Percentiles rank a stretch among this genome's conserved stretches.
These are phyloP conservation scores for Babesia ovata DNA, from an alignment of 169 alveolate species.

Conservation along the genomic window DNA sequence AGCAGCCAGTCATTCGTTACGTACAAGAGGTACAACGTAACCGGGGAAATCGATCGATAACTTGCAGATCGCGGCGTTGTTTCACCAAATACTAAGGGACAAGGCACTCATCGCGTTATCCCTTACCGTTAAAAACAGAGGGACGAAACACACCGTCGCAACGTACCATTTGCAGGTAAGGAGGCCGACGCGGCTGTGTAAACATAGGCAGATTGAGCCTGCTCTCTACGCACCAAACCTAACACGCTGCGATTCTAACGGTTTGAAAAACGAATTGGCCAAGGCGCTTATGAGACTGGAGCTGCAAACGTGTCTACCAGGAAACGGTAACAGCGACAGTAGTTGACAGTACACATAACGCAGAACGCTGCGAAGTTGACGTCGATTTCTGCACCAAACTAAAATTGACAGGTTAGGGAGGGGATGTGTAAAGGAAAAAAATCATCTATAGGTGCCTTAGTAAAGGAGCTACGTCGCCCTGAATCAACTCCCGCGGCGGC, in stretches of 20 bases:
- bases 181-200: background rate
- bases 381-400: conserved; percentile 18
- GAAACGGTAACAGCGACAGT: background rate
- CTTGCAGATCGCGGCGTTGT: conserved; percentile 4
- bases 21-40: conserved; percentile 15
- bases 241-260: background rate
- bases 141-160: background rate
- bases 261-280: conserved; percentile 6
- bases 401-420: conserved; percentile 4
- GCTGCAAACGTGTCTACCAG: background rate
- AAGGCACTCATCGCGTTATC: background rate
- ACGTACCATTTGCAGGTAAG: conserved; percentile 29
- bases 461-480: conserved; percentile 3
- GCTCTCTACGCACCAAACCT: background rate
- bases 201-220: conserved; percentile 3
- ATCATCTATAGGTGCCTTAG: background rate
- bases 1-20: conserved; percentile 10
- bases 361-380: conserved; percentile 16
- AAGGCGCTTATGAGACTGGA: conserved; percentile 12
- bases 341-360: background rate
- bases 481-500: background rate
- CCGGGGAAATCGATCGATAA: background rate
- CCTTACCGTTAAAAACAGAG: background rate
- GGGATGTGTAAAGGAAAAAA: background rate
- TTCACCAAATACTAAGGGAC: conserved; percentile 12